Base-by-base conservation (phyloP, 129 eudicot species). In the Centella asiatica region DNA sequence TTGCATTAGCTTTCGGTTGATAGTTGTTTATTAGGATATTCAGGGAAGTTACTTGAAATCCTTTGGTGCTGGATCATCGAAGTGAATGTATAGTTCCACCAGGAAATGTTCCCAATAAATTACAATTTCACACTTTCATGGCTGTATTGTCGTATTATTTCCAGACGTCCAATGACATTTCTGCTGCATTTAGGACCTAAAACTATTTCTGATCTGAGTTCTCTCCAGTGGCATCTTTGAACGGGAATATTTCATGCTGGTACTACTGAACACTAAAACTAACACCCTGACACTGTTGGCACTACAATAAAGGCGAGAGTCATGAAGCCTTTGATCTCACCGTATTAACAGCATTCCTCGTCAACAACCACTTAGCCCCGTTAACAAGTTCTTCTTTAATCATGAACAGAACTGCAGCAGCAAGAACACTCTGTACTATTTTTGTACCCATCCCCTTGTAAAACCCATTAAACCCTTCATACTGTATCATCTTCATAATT, bases 381-480 rank as follows among this genome's bases (percentile, higher is more conserved):
- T 65, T 79, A 42, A 87, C 96, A 48, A 92, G 85, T 80, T 87
- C 98, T 72, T 92, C 98, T 78, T 92, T 92, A 10, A 92, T 85
- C 98, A 84, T 92, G 74, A 92, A 92, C 40, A 92, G 56, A 69
- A 92, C 85, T 2, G 98, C 98, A 62, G 98, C 98, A 32, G 98
- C 98, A 31, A 92, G 89, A 72, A 92, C 96, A 60, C 98, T 92
- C 60, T 92, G 98, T 44, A 84, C 90, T 23, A 92, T 84, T 77
- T 92, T 92, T 42, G 98, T 92, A 62, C 85, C 71, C 97, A 90
- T 90, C 28, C 97, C 98, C 74, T 83, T 87, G 72, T 87, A 92
- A 69, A 82, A 82, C 18, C 98, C 96, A 58, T 78, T 54, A 36
- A 87, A 68, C 24, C 98, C 98, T 81, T 92, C 98, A 36, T 92